Evolutionary conservation across 192 early-diverging fungal genomes (phyloP), one percentile per base, ranked within the genome.

Genomic region (Backusella tuberculispora): DNA sequence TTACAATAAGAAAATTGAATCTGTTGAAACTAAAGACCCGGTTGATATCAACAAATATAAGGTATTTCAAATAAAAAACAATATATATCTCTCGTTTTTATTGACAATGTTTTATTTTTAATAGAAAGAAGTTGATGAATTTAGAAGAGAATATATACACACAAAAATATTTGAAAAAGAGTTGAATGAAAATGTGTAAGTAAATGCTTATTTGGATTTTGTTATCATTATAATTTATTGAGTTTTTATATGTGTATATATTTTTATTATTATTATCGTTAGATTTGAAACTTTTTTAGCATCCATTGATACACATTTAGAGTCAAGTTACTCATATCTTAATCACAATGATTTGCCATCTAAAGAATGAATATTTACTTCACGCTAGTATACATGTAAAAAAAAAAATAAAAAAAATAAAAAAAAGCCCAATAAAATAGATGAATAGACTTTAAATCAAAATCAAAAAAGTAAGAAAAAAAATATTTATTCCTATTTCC

Each of bases 141-240:
- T 99, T 76, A 97, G 95, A 86, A 84, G 93, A 80, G 85, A 94
- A 79, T 94, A 84, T 72, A 97, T 99, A 71, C 97, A 97, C 82
- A 84, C 87, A 41, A 83, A 88, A 14, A 92, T 98, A 26, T 85
- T 91, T 66, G 82, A 90, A 64, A 91, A 91, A 17, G 98, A 99
- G 84, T 56, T 85, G 64, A 70, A 76, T 5, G 90, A 91, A 19
- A 75, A 77, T 24, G 80, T 80, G 82, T 96, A 87, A 78, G 78
- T 80, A 34, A 34, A 34, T 34, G 29, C 2, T 34, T 34, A 34
- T 34, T 34, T 34, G 29, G 29, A n/a, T 34, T 34, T 34, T 34
- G 29, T 37, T 8, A 14, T 4, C 47, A 41, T 63, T 29, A 0
- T 44, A 13, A 24, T 34, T 0, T 8, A 15, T 34, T 68, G 14